Base-by-base conservation (phyloP, 371 early-diverging fungal species). In the Mortierella sp. region DNA sequence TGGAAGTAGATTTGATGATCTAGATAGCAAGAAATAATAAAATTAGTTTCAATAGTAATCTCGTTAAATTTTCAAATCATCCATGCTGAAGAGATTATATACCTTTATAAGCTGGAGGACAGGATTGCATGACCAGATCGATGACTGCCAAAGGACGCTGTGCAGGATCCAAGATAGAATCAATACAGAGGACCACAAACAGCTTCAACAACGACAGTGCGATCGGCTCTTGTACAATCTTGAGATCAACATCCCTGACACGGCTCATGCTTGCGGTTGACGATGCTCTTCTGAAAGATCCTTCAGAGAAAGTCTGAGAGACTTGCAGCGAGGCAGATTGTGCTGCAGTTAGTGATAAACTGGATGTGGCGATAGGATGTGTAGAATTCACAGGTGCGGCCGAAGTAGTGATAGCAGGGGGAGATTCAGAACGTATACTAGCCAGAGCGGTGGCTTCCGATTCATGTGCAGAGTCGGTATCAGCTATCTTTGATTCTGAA, bases 131-230 rank as follows among this genome's bases (percentile, higher is more conserved):
- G 1, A 89, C 83, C 2, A 84, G 34, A 19, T 84, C 77, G n/a
- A 92, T 68, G 0, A 83, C 87, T 17, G 72, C 53, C 53, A 89
- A 53, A 0, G 83, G 74, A 19, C 89, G 88, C 34, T 71, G 76
- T 4, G 76, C 62, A 1, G 85, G 75, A 58, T 90, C 90, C 56
- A 87, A 63, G n/a, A 92, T 82, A 13, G 90, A 88, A 51, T 87
- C 84, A 19, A 87, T 80, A 35, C 87, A 86, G 9, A 92, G 85
- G 19, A 84, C 79, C 17, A 91, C 86, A 51, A 90, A 64, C 56
- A 90, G 86, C 56, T 89, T 89, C 28, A 90, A 58, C 26, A 89
- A 34, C 3, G 72, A 80, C 40, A 80, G 31, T 15, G 82, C 73
- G 37, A 73, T 66, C 54, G 86, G 62, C 61, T 87, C 86, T 74